Evolutionary conservation across 2,329 filamentous ascomycete genomes (phyloP).

Genomic region (Colletotrichum sp.): DNA sequence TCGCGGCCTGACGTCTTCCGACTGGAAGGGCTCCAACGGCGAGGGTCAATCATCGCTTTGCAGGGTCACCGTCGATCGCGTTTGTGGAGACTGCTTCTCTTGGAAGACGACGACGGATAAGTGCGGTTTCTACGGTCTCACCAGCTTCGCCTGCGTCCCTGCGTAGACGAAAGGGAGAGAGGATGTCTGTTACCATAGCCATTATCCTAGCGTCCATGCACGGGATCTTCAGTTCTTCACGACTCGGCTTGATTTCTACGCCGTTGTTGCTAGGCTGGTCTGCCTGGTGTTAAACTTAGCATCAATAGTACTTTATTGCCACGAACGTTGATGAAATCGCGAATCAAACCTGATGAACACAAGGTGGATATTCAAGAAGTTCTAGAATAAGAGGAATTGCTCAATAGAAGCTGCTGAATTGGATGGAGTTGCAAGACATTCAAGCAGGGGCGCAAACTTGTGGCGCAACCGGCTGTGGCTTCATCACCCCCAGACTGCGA

Average conservation of each 20-base stretch:
- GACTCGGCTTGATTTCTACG: background rate
- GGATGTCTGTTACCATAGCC: background rate
- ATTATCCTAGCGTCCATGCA: background rate
- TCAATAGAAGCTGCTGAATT: background rate
- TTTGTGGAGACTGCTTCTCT: background rate
- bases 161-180: background rate
- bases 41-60: background rate
- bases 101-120: background rate
- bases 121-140: background rate
- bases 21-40: background rate
- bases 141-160: background rate
- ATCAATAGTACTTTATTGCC: background rate
- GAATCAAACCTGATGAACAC: background rate
- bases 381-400: background rate
- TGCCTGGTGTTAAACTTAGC: background rate
- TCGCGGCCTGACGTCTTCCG: background rate
- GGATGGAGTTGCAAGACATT: background rate
- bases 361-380: rapidly evolving
- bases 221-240: background rate
- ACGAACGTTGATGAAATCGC: background rate
- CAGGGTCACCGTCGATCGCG: background rate
- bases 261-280: background rate
- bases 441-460: background rate
- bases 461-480: background rate
- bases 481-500: too few relatives aligned